Evolutionary conservation across 2,329 filamentous ascomycete species (phyloP).

Genomic region (Triangularia setosa): DNA sequence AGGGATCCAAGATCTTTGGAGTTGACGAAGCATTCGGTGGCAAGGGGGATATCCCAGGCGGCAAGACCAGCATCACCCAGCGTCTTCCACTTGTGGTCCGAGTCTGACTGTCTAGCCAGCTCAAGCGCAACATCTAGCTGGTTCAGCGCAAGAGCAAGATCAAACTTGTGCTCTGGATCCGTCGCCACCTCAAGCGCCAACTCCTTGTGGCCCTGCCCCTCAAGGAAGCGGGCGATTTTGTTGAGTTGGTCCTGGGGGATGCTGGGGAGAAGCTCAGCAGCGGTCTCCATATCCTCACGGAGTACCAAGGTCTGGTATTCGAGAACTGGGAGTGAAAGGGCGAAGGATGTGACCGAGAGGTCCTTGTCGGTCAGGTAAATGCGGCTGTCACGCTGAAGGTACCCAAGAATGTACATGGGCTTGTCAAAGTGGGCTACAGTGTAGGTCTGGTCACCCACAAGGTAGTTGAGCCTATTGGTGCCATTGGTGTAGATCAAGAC

Average conservation of each 20-base stretch:
- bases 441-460: constrained; percentile 96
- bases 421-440: constrained; percentile 96
- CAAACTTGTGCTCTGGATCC: constrained; percentile 94
- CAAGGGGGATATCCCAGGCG: constrained; percentile 81
- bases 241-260: constrained; percentile 93
- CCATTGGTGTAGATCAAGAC: constrained; percentile 99
- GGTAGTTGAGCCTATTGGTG: constrained; percentile 94
- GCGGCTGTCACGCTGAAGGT: constrained; percentile 90
- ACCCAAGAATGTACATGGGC: constrained; percentile 90
- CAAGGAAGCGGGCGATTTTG: constrained; percentile 95
- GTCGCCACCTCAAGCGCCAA: constrained; percentile 91
- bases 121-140: constrained; percentile 82
- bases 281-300: constrained; percentile 87
- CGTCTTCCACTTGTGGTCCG: constrained; percentile 97
- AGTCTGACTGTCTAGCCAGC: constrained; percentile 76
- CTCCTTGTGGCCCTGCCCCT: constrained; percentile 96
- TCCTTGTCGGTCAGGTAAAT: constrained; percentile 97
- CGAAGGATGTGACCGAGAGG: constrained; percentile 84
- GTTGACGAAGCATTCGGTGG: constrained; percentile 87
- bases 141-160: constrained; percentile 77
- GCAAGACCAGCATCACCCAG: constrained; percentile 87
- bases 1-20: constrained; percentile 88
- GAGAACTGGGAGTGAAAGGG: constrained; percentile 84
- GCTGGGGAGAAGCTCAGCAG: constrained; percentile 75
- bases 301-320: constrained; percentile 97